These are phyloP conservation scores for Clohesyomyces aquaticus DNA, from an alignment of 495 filamentous ascomycete genomes.

Conservation along the genomic window DNA sequence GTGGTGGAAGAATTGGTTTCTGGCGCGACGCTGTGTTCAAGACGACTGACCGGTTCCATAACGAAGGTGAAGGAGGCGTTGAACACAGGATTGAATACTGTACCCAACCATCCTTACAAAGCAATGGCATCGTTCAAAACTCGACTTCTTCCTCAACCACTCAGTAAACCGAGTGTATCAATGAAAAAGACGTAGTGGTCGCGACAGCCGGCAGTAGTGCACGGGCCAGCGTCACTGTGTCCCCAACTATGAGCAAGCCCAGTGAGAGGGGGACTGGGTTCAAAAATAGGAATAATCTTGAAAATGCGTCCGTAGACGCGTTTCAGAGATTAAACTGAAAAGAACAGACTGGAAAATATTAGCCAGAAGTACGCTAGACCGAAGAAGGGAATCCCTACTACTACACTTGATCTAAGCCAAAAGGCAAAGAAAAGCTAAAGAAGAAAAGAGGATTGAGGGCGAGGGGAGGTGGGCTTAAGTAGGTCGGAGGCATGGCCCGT, in stretches of 20 bases:
- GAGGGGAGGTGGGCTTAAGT: constrained; percentile 14
- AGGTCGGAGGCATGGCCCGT: neutral
- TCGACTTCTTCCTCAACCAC: constrained; percentile 38
- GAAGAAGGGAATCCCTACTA: constrained; percentile 21
- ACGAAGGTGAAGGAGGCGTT: neutral
- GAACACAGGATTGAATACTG: neutral
- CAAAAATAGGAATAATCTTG: constrained; percentile 52
- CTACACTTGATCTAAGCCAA: constrained; percentile 49
- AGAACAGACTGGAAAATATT: constrained; percentile 31
- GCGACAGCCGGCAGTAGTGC: constrained; percentile 77
- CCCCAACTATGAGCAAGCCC: constrained; percentile 88
- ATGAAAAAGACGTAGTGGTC: constrained; percentile 51
- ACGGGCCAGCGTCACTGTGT: constrained; percentile 57
- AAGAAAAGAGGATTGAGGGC: constrained; percentile 23
- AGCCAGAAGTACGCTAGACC: neutral
- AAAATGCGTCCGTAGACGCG: constrained; percentile 33
- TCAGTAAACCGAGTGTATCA: constrained; percentile 32
- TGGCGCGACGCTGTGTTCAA: no score
- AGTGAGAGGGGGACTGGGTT: constrained; percentile 62
- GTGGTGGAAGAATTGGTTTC: no score
- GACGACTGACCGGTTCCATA: no score
- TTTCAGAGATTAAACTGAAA: constrained; percentile 44
- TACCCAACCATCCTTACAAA: neutral
- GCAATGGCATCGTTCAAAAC: constrained; percentile 4
- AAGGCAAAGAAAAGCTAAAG: constrained; percentile 42